These are phyloP conservation scores for Huntiella bhutanensis DNA, from an alignment of 2,329 filamentous ascomycete genomes.

Conservation along the genomic window DNA sequence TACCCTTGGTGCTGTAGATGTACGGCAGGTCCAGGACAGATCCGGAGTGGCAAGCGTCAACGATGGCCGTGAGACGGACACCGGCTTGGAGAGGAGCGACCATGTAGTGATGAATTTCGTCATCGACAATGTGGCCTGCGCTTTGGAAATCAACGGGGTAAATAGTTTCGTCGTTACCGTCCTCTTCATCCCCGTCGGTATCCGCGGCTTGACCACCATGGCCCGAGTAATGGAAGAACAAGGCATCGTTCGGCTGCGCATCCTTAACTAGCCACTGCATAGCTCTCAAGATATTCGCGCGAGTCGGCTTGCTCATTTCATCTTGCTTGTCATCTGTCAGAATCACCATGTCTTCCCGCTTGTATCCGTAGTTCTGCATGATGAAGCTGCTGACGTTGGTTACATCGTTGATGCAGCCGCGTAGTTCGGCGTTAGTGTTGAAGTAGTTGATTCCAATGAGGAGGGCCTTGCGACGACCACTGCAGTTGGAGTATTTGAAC, in stretches of 20 bases:
- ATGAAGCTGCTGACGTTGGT: slow-evolving; percentile 58
- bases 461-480: slow-evolving; percentile 52
- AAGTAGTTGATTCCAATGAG: slow-evolving; percentile 72
- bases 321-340: slow-evolving; percentile 57
- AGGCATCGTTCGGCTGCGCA: slow-evolving; percentile 53
- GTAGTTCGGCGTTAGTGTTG: slow-evolving; percentile 49
- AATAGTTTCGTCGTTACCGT: slow-evolving; percentile 61
- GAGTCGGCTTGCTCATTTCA: slow-evolving; percentile 53
- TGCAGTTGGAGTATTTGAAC: slow-evolving; percentile 61
- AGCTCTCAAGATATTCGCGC: slow-evolving; percentile 52
- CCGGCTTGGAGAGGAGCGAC: slow-evolving; percentile 62
- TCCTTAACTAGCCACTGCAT: slow-evolving; percentile 59
- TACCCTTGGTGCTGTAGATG: slow-evolving; percentile 61
- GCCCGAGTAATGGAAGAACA: slow-evolving; percentile 63
- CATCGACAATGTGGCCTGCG: slow-evolving; percentile 57
- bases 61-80: slow-evolving; percentile 68
- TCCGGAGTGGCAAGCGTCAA: slow-evolving; percentile 65
- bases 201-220: slow-evolving; percentile 62
- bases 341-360: slow-evolving; percentile 62
- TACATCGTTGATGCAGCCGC: slow-evolving; percentile 66
- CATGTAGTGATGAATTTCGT: slow-evolving; percentile 60
- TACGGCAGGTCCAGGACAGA: slow-evolving; percentile 62
- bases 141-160: slow-evolving; percentile 56
- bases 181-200: slow-evolving; percentile 55
- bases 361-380: slow-evolving; percentile 48